Base-by-base conservation (phyloP, 495 filamentous ascomycete species). In the Annulohypoxylon stygium region DNA sequence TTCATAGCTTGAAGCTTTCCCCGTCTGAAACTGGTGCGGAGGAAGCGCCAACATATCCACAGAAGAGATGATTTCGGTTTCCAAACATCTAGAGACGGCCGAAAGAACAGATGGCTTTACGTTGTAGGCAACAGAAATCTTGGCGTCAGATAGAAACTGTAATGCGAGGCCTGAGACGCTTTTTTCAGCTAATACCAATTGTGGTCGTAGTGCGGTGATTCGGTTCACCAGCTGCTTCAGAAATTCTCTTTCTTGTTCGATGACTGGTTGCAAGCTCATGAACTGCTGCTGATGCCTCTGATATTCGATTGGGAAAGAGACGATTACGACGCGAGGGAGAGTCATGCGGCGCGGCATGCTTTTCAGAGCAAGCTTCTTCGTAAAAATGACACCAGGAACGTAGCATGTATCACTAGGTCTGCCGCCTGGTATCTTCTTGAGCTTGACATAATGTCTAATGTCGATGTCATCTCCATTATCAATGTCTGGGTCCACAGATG, bases 241-340 rank as follows among this genome's bases (percentile, higher is more conserved):
- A 77, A 95, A 99, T 76, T 99, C 97, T 65, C 92, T 91, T 81
- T 99, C 97, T 79, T 98, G 97, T 43, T 94, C 93, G 73, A 99
- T 97, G 64, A 99, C 94, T 39, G 95, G 96, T 71, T 97, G 93
- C 23, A 99, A 83, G 71, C 97, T 98, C 96, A 99, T 98, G 80
- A 98, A 98, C 71, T 98, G 95, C 69, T 93, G 91, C 75, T 97
- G 92, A 73, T 97, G 94, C 37, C 96, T 91, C 45, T 95, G 92
- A 81, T 98, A 99, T 77, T 98, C 97, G 53, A 99, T 92, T 7
- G 97, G 91, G 78, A 99, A 99, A 6, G 94, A 93, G 34, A 98
- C 90, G 73, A 98, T 95, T 54, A 97, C 85, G 65, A 98, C 97
- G 26, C 93, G 90, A 2, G 97, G 97, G 61, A 92, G 89, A 14